phyloP scores from a whole-genome alignment of 495 filamentous ascomycete species.

The Xylaria sp. region DNA sequence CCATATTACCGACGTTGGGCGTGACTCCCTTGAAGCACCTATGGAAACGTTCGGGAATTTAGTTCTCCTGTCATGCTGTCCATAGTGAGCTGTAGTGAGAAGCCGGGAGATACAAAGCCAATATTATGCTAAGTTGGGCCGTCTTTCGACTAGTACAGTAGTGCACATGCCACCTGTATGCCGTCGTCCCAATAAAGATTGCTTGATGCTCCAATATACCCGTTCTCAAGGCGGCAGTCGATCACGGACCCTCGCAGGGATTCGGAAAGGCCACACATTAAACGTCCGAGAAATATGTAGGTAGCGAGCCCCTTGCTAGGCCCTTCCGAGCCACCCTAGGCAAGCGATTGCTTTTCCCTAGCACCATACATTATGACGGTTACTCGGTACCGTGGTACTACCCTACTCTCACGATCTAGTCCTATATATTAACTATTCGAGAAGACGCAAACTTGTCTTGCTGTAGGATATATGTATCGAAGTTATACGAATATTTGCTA shows the following conservation, averaged over 20 bases:
- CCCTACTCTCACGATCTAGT: too few relatives aligned
- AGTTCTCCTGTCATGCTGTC: conserved; percentile 5
- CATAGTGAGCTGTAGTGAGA: not conserved
- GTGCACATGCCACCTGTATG: conserved; percentile 21
- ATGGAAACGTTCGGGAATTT: not conserved
- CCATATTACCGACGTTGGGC: conserved; percentile 11
- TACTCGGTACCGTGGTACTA: conserved; percentile 10
- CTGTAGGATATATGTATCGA: not conserved
- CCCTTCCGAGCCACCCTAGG: not conserved
- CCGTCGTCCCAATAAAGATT: conserved; percentile 15
- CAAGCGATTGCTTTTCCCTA: conserved; percentile 14
- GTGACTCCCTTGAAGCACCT: not conserved
- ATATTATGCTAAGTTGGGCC: conserved; percentile 8
- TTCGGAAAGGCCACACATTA: conserved; percentile 8
- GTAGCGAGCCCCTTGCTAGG: conserved; percentile 19
- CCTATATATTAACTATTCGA: too few relatives aligned
- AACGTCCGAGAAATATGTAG: conserved; percentile 9
- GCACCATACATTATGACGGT: conserved; percentile 7
- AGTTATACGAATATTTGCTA: not conserved
- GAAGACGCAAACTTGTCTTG: not conserved
- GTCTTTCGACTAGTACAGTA: not conserved
- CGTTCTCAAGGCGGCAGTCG: conserved; percentile 25
- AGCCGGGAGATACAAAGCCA: not conserved
- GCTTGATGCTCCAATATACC: conserved; percentile 18
- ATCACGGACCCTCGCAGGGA: conserved; percentile 27